Evolutionary conservation across 352 stramenopile species (phyloP).

Genomic region (Phytophthora pini): DNA sequence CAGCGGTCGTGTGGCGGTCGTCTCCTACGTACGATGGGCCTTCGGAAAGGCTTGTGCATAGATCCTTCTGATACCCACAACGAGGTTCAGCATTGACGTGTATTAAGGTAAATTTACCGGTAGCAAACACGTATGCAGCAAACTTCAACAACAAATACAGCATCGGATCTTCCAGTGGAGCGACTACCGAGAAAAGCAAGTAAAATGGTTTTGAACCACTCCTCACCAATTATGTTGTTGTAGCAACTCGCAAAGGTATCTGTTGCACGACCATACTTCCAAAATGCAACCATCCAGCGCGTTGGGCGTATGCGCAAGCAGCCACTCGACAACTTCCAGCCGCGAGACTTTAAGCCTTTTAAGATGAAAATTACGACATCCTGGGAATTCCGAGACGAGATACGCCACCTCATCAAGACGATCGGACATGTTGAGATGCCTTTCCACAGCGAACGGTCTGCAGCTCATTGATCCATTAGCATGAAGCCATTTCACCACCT

Average conservation of each 20-base stretch:
- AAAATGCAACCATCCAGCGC: neutral
- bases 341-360: neutral
- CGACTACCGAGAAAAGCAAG: too few relatives aligned
- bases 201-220: too few relatives aligned
- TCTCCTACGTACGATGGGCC: neutral
- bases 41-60: too few relatives aligned
- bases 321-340: slow-evolving; percentile 8
- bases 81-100: too few relatives aligned
- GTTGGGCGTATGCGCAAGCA: slow-evolving; percentile 2
- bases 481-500: slow-evolving; percentile 14
- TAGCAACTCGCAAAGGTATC: slow-evolving; percentile 2
- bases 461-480: neutral
- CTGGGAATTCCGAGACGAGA: neutral
- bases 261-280: slow-evolving; percentile 1
- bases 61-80: too few relatives aligned
- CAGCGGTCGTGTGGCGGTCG: neutral
- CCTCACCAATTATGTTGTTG: too few relatives aligned
- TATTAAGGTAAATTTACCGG: too few relatives aligned
- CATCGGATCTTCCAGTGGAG: too few relatives aligned
- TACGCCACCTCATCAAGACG: slow-evolving; percentile 2
- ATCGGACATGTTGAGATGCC: neutral
- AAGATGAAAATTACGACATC: slow-evolving; percentile 8
- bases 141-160: too few relatives aligned
- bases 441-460: neutral
- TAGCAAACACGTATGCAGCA: too few relatives aligned